Evolutionary conservation across 495 filamentous ascomycete species (phyloP).

Genomic region (Talaromyces borbonicus): DNA sequence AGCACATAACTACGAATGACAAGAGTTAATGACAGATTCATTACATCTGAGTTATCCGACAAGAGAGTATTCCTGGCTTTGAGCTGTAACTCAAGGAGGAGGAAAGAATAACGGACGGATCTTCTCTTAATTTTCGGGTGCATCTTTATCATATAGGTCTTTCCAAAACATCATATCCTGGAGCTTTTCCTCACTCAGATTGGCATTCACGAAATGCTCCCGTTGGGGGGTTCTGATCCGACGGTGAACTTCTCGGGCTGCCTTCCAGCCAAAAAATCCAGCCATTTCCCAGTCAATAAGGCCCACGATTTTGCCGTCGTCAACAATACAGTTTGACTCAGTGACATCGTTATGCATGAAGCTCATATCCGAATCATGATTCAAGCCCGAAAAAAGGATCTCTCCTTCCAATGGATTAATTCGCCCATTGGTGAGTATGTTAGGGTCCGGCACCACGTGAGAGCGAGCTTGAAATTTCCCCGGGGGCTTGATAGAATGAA

Average conservation of each 20-base stretch:
- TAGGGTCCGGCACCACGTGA: conserved; percentile 26
- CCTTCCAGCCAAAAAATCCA: conserved; percentile 35
- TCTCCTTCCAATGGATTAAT: conserved; percentile 22
- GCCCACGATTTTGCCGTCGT: conserved; percentile 31
- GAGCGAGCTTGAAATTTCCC: conserved; percentile 14
- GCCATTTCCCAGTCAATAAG: conserved; percentile 40
- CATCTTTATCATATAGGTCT: conserved; percentile 21
- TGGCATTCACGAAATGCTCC: conserved; percentile 25
- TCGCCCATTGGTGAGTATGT: conserved; percentile 23
- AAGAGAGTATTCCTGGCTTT: no score
- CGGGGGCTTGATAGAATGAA: conserved; percentile 8
- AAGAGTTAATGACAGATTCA: no score
- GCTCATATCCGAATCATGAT: conserved; percentile 19
- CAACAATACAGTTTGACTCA: conserved; percentile 30
- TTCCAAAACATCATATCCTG: conserved; percentile 27
- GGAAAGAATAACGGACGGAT: not conserved
- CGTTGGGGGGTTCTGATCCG: conserved; percentile 25
- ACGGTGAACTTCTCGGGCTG: conserved; percentile 26
- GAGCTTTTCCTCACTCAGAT: conserved; percentile 18
- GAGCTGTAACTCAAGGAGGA: conserved; percentile 8
- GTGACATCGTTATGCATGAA: conserved; percentile 39
- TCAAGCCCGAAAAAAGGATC: conserved; percentile 21
- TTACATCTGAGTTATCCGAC: no score
- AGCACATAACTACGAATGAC: no score
- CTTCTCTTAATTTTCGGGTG: not conserved